Base-by-base conservation (phyloP, 805 yeast genomes). In the Pichia deserticola region DNA sequence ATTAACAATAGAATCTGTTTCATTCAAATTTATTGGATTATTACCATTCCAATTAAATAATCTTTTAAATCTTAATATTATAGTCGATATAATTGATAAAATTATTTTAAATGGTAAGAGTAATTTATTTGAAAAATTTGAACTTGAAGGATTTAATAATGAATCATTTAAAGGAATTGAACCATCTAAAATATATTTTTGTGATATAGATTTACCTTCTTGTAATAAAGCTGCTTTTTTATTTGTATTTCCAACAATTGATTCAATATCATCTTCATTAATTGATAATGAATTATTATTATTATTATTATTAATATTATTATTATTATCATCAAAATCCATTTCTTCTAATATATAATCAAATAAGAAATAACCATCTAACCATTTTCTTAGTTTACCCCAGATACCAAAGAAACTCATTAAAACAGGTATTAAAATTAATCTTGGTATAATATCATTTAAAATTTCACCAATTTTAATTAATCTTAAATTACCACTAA, bases 401-500 rank as follows among this genome's bases (percentile, higher is more conserved):
- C 83, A 85, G n/a, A 85, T 68, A 55, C 82, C 77, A 62, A 87
- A 83, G 20, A 72, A 55, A 1, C 90, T 78, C 40, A 88, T 63
- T 1, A 78, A 55, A 7, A 87, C 75, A 1, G 95, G 95, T n/a
- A 88, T 65, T 13, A 88, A 55, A 10, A 87, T 72, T 25, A 88
- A 70, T 55, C 95, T 72, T 1, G 96, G 96, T n/a, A 86, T 66
- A 72, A 86, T 72, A 55, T 81, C 80, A 63, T 86, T 86, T 65
- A 87, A 73, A 56, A 80, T 73, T 49, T 80, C 78, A 54, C 92
- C 90, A 33, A 87, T 69, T 4, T 88, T 82, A 10, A 90, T 82
- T 54, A 87, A 67, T 57, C 86, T 84, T 60, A 88, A 84, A 6
- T 88, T 83, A 56, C 78, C 72, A 7, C 93, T 95, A 52, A 84